phyloP scores from a whole-genome alignment of 163 green algal species.

The Chlamydomonas reinhardtii region DNA sequence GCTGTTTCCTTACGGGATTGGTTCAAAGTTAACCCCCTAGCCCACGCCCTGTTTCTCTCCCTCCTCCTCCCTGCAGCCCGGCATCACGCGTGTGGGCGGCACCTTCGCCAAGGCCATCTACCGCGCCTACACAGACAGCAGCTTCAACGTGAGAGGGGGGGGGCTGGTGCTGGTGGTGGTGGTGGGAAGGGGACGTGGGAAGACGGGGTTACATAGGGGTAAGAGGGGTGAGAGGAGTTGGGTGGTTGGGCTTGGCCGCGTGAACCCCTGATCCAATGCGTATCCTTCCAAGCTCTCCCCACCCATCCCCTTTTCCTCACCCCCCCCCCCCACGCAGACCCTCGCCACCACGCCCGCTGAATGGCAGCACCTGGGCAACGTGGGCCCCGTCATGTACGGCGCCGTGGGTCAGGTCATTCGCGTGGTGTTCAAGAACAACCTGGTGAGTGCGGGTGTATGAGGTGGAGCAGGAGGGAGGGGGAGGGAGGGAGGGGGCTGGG shows the following conservation, averaged over 20 bases:
- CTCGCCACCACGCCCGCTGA: conserved; percentile 1
- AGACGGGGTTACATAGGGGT: not conserved
- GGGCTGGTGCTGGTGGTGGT: no score
- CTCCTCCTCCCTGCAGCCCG: not conserved
- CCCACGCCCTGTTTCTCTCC: no score
- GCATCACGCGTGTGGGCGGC: conserved; percentile 26
- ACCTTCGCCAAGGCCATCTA: conserved; percentile 79
- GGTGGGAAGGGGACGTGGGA: not conserved
- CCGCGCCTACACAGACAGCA: conserved; percentile 83
- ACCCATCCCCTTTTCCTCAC: no score
- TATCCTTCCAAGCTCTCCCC: no score
- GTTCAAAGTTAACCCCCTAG: no score
- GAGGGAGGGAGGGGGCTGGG: no score
- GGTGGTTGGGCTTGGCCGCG: no score
- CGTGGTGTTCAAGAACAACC: conserved; percentile 65
- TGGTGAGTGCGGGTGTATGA: not conserved
- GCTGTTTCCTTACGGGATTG: no score
- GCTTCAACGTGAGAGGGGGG: conserved; percentile 63
- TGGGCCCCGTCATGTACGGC: conserved; percentile 23
- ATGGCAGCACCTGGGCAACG: conserved; percentile 40
- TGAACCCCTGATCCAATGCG: no score
- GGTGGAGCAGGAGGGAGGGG: no score
- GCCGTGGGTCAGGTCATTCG: conserved; percentile 31
- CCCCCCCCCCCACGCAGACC: not conserved
- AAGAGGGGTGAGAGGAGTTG: no score